phyloP scores from a whole-genome alignment of 2,329 filamentous ascomycete genomes.

The Aspergillus puulaauensis region DNA sequence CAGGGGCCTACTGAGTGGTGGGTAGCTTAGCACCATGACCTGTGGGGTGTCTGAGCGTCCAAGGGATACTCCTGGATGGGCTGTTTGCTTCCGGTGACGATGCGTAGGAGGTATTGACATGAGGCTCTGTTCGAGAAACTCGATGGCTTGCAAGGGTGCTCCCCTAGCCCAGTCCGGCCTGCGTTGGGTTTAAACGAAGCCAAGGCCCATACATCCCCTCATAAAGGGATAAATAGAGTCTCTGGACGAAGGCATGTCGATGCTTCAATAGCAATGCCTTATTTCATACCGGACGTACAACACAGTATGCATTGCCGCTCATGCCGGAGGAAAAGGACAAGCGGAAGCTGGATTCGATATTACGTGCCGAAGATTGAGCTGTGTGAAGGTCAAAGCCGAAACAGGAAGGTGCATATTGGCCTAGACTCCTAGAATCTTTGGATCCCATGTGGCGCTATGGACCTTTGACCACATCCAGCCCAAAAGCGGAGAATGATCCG shows the following conservation, averaged over 20 bases:
- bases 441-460: background rate
- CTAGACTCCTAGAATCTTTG: background rate
- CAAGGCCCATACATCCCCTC: background rate
- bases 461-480: background rate
- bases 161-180: too few relatives aligned
- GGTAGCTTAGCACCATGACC: too few relatives aligned
- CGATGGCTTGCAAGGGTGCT: too few relatives aligned
- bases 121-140: too few relatives aligned
- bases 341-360: too few relatives aligned
- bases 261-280: background rate
- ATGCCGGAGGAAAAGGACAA: too few relatives aligned
- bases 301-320: background rate
- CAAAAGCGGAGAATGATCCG: background rate
- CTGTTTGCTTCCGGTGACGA: background rate
- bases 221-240: background rate
- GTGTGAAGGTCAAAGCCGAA: background rate
- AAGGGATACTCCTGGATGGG: background rate
- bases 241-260: background rate
- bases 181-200: too few relatives aligned
- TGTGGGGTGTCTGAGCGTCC: background rate
- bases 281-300: background rate
- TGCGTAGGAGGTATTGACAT: background rate
- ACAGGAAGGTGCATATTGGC: background rate
- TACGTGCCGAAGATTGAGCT: too few relatives aligned
- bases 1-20: too few relatives aligned